phyloP scores from a whole-genome alignment of 2,329 filamentous ascomycete genomes.

The Lecanoromycetidae sp. region DNA sequence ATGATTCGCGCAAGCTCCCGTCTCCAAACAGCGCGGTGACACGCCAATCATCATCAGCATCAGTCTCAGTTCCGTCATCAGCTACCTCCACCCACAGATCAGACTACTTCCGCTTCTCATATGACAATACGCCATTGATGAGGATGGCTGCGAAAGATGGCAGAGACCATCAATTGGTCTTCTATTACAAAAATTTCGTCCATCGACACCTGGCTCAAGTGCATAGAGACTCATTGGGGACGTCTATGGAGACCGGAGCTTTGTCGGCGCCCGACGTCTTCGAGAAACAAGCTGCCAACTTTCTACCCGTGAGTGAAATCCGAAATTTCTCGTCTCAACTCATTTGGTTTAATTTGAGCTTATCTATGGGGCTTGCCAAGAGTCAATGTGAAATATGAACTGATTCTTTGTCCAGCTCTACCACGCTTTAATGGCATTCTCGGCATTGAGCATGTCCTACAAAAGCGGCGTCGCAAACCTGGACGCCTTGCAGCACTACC shows the following conservation, averaged over 20 bases:
- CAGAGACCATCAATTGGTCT: slow-evolving; percentile 13
- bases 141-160: slow-evolving; percentile 10
- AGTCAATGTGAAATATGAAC: too few species aligned
- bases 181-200: slow-evolving; percentile 15
- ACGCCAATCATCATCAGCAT: slow-evolving; percentile 24
- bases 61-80: slow-evolving; percentile 26
- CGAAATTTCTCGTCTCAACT: too few species aligned
- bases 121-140: slow-evolving; percentile 14
- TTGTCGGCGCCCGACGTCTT: slow-evolving; percentile 28
- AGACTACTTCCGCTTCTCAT: slow-evolving; percentile 6
- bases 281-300: slow-evolving; percentile 36
- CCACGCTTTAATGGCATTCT: slow-evolving; percentile 48
- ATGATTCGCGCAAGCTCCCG: slow-evolving; percentile 27
- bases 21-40: slow-evolving; percentile 19
- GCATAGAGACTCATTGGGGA: slow-evolving; percentile 13
- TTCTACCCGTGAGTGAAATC: slow-evolving; percentile 43
- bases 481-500: slow-evolving; percentile 43
- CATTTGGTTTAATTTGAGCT: too few species aligned
- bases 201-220: slow-evolving; percentile 16
- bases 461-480: slow-evolving; percentile 35
- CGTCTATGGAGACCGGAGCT: slow-evolving; percentile 12
- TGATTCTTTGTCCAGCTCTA: slow-evolving; percentile 36
- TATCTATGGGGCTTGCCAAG: too few species aligned
- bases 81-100: slow-evolving; percentile 19
- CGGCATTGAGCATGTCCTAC: slow-evolving; percentile 40